Base-by-base conservation (phyloP, 768 basidiomycete genomes). In the Auricularia sp. region DNA sequence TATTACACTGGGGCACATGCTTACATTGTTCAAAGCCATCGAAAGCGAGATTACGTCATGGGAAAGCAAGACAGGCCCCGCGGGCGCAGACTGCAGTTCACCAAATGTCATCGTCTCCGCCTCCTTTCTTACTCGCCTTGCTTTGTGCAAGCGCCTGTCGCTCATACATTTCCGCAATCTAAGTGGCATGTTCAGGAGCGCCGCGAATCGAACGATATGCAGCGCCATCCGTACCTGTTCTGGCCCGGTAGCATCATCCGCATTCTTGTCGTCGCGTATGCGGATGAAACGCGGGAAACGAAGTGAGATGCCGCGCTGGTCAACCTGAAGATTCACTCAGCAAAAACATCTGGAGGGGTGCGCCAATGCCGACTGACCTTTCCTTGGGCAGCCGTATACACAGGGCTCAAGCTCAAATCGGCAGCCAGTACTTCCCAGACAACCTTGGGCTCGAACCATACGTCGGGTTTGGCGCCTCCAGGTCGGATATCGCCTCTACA, bases 351-450 rank as follows among this genome's bases (percentile, higher is more conserved):
- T 62, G 62, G 61, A 63, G 24, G 36, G 13, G 29, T 24, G 54
- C 16, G 29, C 33, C 35, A 3, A 18, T 29, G 29, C 29, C 35
- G 44, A 79, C 88, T 67, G 71, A 94, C 94, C 78, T 91, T 71
- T 70, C 94, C 94, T 72, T 93, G 90, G 21, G 89, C 94, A 3
- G 94, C 95, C n/a, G 90, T 90, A 71, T 98, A 98, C 63, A 98
- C 82, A 7, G 97, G 97, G 76, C 95, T 98, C 77, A 98, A 77
- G 75, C 94, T 97, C 71, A 99, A 75, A 77, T 99, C 97, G 6
- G 97, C 97, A 2, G 96, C 92, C 71, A 98, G 82, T 59, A 99
- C 95, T 77, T 99, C 97, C 96, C 97, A 98, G 2, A 99, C 93
- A 21, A 97, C 78, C 77, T 90, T 91, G 21, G 97, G 96, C 73